Evolutionary conservation across 208 protist species (phyloP).

Genomic region (Angomonas ambiguus): DNA sequence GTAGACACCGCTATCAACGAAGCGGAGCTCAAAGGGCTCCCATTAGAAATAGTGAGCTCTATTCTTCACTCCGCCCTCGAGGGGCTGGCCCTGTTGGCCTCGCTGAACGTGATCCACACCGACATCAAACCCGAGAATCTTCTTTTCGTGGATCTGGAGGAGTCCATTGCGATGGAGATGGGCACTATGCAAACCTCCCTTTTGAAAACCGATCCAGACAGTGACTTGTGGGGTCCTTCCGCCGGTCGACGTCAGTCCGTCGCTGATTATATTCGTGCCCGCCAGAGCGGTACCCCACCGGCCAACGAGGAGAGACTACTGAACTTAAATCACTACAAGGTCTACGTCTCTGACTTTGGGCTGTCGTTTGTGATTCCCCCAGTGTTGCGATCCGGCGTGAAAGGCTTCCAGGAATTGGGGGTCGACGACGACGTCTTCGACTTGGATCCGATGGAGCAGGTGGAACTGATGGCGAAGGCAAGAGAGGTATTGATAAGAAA

Average conservation of each 20-base stretch:
- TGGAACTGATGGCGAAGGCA: slow-evolving; percentile 5
- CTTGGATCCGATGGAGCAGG: slow-evolving; percentile 19
- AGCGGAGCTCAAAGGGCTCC: slow-evolving; percentile 86
- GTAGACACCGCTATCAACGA: slow-evolving; percentile 90
- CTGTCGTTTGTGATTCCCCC: slow-evolving; percentile 42
- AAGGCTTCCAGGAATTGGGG: slow-evolving; percentile 12
- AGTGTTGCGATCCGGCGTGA: slow-evolving; percentile 25
- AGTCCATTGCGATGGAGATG: slow-evolving; percentile 28
- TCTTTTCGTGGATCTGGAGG: slow-evolving; percentile 47
- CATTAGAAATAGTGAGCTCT: slow-evolving; percentile 65
- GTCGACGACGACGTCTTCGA: slow-evolving; percentile 9
- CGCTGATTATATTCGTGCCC: slow-evolving; percentile 9
- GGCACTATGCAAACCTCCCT: slow-evolving; percentile 20
- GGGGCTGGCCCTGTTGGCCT: slow-evolving; percentile 85
- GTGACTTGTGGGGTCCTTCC: slow-evolving; percentile 22
- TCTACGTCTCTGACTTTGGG: slow-evolving; percentile 41
- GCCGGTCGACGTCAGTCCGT: slow-evolving; percentile 21
- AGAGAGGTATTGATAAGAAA: background rate
- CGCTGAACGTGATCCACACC: slow-evolving; percentile 90
- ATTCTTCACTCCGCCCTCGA: slow-evolving; percentile 48
- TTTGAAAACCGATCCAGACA: slow-evolving; percentile 12
- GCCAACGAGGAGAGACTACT: background rate
- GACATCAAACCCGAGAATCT: slow-evolving; percentile 94
- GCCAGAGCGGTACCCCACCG: background rate
- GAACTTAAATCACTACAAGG: slow-evolving; percentile 16